phyloP scores from a whole-genome alignment of 2,329 filamentous ascomycete genomes.

The Penicillium sp. region DNA sequence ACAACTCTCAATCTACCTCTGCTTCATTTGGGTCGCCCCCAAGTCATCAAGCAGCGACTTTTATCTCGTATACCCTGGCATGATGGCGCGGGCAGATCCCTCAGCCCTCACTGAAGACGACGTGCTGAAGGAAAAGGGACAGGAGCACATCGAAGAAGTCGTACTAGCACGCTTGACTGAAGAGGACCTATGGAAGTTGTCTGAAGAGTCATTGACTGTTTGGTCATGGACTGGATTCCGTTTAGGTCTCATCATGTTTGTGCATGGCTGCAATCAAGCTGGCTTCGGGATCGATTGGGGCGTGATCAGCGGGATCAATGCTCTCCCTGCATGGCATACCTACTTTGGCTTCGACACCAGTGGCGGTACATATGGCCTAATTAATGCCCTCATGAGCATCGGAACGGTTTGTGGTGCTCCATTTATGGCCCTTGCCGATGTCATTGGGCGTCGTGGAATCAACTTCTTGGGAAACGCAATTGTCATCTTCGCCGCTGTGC shows the following conservation, averaged over 20 bases:
- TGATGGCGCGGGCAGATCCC: conserved; percentile 14
- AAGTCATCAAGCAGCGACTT: neutral
- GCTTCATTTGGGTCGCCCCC: neutral
- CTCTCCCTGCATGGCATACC: conserved; percentile 47
- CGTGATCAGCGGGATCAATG: conserved; percentile 54
- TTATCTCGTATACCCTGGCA: neutral
- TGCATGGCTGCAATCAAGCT: conserved; percentile 54
- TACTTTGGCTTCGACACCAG: conserved; percentile 50
- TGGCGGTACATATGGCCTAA: conserved; percentile 47
- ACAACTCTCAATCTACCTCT: neutral
- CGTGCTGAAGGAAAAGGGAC: conserved; percentile 8
- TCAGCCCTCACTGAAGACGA: conserved; percentile 7
- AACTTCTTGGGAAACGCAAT: conserved; percentile 53
- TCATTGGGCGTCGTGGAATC: conserved; percentile 56
- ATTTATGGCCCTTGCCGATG: conserved; percentile 55
- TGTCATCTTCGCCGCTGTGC: conserved; percentile 50
- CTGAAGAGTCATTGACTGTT: conserved; percentile 46
- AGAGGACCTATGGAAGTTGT: conserved; percentile 50
- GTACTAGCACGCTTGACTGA: conserved; percentile 52
- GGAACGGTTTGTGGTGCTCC: conserved; percentile 54
- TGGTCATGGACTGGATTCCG: conserved; percentile 49
- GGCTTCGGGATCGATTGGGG: conserved; percentile 56
- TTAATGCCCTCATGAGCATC: conserved; percentile 55
- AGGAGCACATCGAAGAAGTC: conserved; percentile 49
- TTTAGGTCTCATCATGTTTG: conserved; percentile 49